Conservation (phyloP, 495 filamentous ascomycete genomes). For the Monascus purpureus region DNA sequence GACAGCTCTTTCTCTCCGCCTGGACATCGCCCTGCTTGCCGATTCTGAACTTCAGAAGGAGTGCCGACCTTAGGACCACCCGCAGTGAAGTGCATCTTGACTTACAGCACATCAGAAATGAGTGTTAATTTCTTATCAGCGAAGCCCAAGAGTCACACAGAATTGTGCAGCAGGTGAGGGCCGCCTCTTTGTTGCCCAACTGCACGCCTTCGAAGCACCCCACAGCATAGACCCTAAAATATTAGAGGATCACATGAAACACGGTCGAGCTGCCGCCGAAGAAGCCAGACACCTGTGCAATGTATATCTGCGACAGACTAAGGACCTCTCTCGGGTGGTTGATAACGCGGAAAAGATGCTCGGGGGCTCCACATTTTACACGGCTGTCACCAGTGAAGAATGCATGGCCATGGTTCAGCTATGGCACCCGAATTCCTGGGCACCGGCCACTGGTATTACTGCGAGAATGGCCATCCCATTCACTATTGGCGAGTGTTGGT, state of each 20-base stretch:
- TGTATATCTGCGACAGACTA: conserved; percentile 11
- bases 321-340: conserved; percentile 14
- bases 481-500: too few relatives aligned
- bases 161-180: too few relatives aligned
- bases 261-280: conserved; percentile 6
- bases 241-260: not conserved
- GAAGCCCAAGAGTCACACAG: too few relatives aligned
- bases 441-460: too few relatives aligned
- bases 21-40: too few relatives aligned
- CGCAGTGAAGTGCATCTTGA: too few relatives aligned
- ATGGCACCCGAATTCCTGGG: conserved; percentile 39
- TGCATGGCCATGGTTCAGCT: conserved; percentile 31
- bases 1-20: too few relatives aligned
- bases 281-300: conserved; percentile 15
- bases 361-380: conserved; percentile 23
- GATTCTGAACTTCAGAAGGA: too few relatives aligned
- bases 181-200: conserved; percentile 1
- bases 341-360: conserved; percentile 19
- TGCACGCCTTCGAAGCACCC: conserved; percentile 1
- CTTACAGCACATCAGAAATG: too few relatives aligned
- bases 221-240: conserved; percentile 2
- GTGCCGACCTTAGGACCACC: too few relatives aligned
- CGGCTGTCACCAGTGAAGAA: conserved; percentile 30
- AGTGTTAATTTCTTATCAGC: too few relatives aligned
- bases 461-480: too few relatives aligned